phyloP scores from a whole-genome alignment of 176 grass and related monocot species.

The Dendrocalamus sinicus region DNA sequence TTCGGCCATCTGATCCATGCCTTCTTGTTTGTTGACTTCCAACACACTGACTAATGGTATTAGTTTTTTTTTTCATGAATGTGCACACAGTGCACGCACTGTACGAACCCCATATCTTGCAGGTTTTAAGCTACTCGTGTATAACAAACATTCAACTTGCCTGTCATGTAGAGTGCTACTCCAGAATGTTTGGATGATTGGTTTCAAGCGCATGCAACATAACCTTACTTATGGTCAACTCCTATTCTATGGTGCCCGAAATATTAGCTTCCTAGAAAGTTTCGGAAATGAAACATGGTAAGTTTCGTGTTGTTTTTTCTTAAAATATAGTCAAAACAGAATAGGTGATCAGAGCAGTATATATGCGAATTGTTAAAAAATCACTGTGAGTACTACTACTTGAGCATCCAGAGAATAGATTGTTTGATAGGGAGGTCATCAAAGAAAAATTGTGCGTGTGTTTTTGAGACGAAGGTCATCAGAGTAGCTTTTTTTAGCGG shows the following conservation, averaged over 20 bases:
- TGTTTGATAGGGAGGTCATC: not conserved
- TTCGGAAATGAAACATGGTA: not conserved
- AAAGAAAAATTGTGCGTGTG: no score
- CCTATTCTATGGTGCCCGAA: not conserved
- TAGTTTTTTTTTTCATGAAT: not conserved
- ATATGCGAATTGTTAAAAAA: not conserved
- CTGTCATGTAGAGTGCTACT: not conserved
- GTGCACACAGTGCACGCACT: not conserved
- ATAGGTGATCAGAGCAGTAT: not conserved
- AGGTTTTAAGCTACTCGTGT: not conserved
- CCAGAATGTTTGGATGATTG: not conserved
- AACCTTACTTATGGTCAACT: not conserved
- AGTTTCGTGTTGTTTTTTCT: not conserved
- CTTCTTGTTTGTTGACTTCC: conserved; percentile 55
- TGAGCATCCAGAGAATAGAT: not conserved
- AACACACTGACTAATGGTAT: conserved; percentile 36
- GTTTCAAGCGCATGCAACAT: not conserved
- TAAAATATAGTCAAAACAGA: not conserved
- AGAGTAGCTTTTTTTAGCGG: not conserved
- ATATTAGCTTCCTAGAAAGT: not conserved
- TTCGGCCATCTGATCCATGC: conserved; percentile 42
- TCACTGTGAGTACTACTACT: not conserved
- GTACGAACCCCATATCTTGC: conserved; percentile 17
- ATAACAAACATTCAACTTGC: conserved; percentile 30
- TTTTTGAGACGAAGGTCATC: not conserved